phyloP scores from a whole-genome alignment of 345 rosid genomes.

The Salix caprea region DNA sequence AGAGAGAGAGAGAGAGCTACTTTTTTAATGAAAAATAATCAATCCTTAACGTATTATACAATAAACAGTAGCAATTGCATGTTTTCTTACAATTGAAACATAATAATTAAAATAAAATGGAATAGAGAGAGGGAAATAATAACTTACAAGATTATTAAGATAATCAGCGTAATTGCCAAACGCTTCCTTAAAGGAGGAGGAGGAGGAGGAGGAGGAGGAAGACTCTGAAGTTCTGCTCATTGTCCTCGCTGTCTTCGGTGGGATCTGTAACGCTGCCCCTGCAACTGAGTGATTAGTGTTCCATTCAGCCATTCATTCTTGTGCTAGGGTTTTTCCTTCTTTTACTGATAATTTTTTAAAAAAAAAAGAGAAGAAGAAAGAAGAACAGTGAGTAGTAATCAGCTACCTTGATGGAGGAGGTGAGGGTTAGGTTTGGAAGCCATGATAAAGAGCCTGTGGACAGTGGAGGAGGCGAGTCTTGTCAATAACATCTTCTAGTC shows the following conservation, averaged over 20 bases:
- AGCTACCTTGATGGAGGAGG: slow-evolving; percentile 40
- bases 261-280: slow-evolving; percentile 35
- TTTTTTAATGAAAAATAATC: too few relatives aligned
- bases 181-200: slow-evolving; percentile 42
- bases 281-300: slow-evolving; percentile 14
- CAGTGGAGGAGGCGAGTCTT: slow-evolving; percentile 10
- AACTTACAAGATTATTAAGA: slow-evolving; percentile 57
- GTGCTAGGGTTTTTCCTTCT: not conserved
- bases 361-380: not conserved
- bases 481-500: slow-evolving; percentile 31
- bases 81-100: not conserved
- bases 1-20: too few relatives aligned
- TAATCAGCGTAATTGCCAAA: slow-evolving; percentile 53
- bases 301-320: too few relatives aligned
- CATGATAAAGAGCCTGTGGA: slow-evolving; percentile 28
- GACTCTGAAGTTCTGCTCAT: slow-evolving; percentile 35
- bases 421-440: slow-evolving; percentile 47
- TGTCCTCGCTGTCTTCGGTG: slow-evolving; percentile 41
- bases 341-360: not conserved
- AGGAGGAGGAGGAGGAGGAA: slow-evolving; percentile 4
- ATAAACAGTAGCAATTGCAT: too few relatives aligned
- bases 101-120: not conserved
- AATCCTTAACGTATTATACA: too few relatives aligned
- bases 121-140: not conserved
- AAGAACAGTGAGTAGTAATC: not conserved